These are phyloP conservation scores for Cercospora brassicicola DNA, from an alignment of 2,329 filamentous ascomycete species.

Conservation along the genomic window DNA sequence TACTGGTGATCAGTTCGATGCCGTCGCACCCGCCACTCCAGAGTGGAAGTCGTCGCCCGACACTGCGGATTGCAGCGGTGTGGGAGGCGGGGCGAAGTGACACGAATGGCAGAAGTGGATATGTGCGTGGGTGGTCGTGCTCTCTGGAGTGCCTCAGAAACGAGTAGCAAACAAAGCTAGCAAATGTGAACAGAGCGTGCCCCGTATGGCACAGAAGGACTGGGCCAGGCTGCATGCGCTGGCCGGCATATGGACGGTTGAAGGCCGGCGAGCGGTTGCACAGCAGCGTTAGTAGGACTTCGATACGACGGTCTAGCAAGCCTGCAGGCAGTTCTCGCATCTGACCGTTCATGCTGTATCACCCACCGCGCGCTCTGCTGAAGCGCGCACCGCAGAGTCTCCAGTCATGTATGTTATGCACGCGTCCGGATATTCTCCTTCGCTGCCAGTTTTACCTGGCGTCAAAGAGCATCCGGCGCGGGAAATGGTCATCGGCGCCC, in stretches of 20 bases:
- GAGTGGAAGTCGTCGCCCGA: not conserved
- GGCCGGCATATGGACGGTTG: constrained; percentile 5
- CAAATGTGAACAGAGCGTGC: not conserved
- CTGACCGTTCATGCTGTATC: not conserved
- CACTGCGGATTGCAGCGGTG: constrained; percentile 10
- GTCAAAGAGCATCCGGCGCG: not conserved
- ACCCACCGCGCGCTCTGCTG: not conserved
- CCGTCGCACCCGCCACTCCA: not conserved
- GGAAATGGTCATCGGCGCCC: not conserved
- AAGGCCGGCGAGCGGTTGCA: constrained; percentile 1
- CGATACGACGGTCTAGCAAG: constrained; percentile 5
- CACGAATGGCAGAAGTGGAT: not conserved
- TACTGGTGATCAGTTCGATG: not conserved
- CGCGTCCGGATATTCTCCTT: not conserved
- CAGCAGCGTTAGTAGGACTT: constrained; percentile 6
- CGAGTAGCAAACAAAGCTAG: constrained; percentile 14
- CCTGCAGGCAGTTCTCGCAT: not conserved
- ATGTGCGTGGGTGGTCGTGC: not conserved
- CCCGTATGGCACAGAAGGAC: not conserved
- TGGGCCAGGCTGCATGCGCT: not conserved
- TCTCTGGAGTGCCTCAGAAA: not conserved
- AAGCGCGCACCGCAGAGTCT: not conserved
- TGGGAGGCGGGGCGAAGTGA: constrained; percentile 2
- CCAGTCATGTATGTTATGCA: not conserved
- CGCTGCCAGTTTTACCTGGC: not conserved